Conservation (phyloP, 2,329 filamentous ascomycete genomes). For the Tolypocladium amazonense region DNA sequence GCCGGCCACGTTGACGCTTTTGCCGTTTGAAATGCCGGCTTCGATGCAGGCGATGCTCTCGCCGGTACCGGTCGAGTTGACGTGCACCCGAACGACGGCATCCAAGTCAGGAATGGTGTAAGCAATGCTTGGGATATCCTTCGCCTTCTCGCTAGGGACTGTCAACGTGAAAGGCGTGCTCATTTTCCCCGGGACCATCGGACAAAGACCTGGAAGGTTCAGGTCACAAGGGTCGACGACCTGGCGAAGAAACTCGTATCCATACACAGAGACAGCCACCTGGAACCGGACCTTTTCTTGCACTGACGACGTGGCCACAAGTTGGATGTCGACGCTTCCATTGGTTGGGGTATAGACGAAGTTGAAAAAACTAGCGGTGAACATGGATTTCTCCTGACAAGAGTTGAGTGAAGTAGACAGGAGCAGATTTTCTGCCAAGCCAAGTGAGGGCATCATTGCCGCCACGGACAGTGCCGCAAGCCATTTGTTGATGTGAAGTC, state of each 20-base stretch:
- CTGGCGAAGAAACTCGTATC: slow-evolving; percentile 58
- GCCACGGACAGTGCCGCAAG: slow-evolving; percentile 34
- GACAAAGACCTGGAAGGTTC: slow-evolving; percentile 67
- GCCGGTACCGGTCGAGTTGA: slow-evolving; percentile 56
- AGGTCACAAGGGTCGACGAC: slow-evolving; percentile 66
- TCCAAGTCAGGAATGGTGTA: slow-evolving; percentile 89
- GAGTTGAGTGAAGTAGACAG: slow-evolving; percentile 74
- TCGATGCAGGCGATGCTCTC: slow-evolving; percentile 74
- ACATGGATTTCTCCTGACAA: slow-evolving; percentile 74
- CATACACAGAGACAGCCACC: slow-evolving; percentile 69
- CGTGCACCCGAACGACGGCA: slow-evolving; percentile 69
- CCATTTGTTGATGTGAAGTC: slow-evolving; percentile 32
- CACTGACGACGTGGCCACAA: slow-evolving; percentile 73
- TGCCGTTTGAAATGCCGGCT: slow-evolving; percentile 78
- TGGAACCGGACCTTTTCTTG: slow-evolving; percentile 73
- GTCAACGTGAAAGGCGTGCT: slow-evolving; percentile 60
- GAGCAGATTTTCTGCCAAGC: slow-evolving; percentile 55
- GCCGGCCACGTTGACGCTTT: slow-evolving; percentile 79
- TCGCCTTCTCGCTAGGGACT: slow-evolving; percentile 45
- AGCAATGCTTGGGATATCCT: slow-evolving; percentile 67
- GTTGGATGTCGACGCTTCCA: slow-evolving; percentile 58
- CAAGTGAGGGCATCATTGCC: slow-evolving; percentile 32
- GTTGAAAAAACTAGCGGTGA: slow-evolving; percentile 82
- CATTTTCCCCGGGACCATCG: slow-evolving; percentile 79
- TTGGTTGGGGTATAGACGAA: slow-evolving; percentile 71